A percentile compares a stretch with the other conserved stretches of the same genome.
phyloP scores from a whole-genome alignment of 192 early-diverging fungal species.

The Phycomyces blakesleeanus region DNA sequence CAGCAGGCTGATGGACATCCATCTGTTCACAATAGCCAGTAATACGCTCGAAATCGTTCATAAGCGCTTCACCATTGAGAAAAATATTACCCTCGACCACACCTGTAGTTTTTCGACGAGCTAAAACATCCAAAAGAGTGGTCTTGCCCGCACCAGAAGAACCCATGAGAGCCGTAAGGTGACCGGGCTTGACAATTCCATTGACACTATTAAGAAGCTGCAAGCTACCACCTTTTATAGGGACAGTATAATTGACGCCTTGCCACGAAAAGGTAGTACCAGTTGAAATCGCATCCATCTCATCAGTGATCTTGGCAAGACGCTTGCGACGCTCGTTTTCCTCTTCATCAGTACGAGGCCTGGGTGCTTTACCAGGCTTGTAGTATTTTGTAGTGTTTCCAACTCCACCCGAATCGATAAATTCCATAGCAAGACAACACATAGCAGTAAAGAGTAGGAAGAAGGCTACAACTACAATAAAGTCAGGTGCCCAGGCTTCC shows the following conservation, averaged over 20 bases:
- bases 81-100: constrained; percentile 57
- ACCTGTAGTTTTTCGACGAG: constrained; percentile 72
- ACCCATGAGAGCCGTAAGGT: constrained; percentile 89
- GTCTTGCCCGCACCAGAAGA: constrained; percentile 89
- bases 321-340: constrained; percentile 23
- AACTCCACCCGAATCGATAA: constrained; percentile 55
- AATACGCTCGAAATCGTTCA: constrained; percentile 52
- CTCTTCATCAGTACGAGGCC: constrained; percentile 23
- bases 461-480: constrained; percentile 53
- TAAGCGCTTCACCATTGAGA: constrained; percentile 48
- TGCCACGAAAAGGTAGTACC: constrained; percentile 60
- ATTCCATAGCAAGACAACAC: constrained; percentile 54
- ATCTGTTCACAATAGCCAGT: constrained; percentile 89
- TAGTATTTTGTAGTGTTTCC: constrained; percentile 53
- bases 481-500: constrained; percentile 54
- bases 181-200: constrained; percentile 69
- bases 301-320: constrained; percentile 27
- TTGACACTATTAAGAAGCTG: constrained; percentile 68
- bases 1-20: constrained; percentile 78
- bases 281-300: constrained; percentile 34
- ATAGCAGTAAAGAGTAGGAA: constrained; percentile 43
- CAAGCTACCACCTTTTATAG: constrained; percentile 53
- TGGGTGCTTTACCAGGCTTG: constrained; percentile 34
- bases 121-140: constrained; percentile 69
- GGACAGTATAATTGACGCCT: constrained; percentile 66